Conservation (phyloP, 2,329 filamentous ascomycete genomes). For the Exophiala bonariae region DNA sequence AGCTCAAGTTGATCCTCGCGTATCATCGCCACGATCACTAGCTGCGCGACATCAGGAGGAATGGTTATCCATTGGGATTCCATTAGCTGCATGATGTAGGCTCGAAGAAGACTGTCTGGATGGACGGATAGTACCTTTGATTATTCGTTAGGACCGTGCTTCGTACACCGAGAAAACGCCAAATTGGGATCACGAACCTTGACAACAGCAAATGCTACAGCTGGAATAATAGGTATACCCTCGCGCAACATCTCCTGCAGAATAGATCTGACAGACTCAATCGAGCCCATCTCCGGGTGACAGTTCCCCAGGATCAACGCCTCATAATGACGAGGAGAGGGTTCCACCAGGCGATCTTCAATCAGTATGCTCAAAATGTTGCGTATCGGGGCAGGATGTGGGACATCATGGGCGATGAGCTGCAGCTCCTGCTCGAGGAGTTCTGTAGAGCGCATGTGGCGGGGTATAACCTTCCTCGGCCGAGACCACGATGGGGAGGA, state of each 20-base stretch:
- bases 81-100: slow-evolving; percentile 65
- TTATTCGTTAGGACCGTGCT: slow-evolving; percentile 6
- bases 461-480: neutral
- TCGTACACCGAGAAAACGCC: too few relatives aligned
- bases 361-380: slow-evolving; percentile 40
- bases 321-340: slow-evolving; percentile 59
- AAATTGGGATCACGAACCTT: slow-evolving; percentile 48
- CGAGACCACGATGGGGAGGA: neutral
- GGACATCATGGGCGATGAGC: slow-evolving; percentile 13
- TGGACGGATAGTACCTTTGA: slow-evolving; percentile 71
- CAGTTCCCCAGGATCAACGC: slow-evolving; percentile 72
- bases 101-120: slow-evolving; percentile 77
- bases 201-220: slow-evolving; percentile 70
- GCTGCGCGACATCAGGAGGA: slow-evolving; percentile 62
- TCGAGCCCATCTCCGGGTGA: slow-evolving; percentile 64
- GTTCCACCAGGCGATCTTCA: slow-evolving; percentile 36
- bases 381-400: slow-evolving; percentile 12
- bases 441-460: slow-evolving; percentile 4
- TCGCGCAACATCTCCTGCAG: slow-evolving; percentile 69
- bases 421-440: slow-evolving; percentile 23
- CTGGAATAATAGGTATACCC: slow-evolving; percentile 63
- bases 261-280: slow-evolving; percentile 61
- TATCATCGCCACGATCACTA: slow-evolving; percentile 71
- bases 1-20: slow-evolving; percentile 82
- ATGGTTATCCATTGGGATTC: slow-evolving; percentile 69